Conservation (phyloP, 306 rosid species). For the Cotoneaster glaucophyllus region DNA sequence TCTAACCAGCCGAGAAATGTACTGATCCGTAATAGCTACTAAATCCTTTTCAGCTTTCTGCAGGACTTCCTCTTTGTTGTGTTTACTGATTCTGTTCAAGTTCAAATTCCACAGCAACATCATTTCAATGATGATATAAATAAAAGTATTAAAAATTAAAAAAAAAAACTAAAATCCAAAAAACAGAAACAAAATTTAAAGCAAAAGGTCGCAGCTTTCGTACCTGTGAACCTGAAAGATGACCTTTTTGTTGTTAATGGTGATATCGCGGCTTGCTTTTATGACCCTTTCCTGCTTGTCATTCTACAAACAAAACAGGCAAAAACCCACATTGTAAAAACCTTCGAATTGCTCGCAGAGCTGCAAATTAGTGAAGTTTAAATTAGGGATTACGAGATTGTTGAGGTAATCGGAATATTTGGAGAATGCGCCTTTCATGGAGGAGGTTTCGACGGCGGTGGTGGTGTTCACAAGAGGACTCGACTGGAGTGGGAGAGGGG, state of each 20-base stretch:
- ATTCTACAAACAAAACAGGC: conserved; percentile 34
- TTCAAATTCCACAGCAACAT: conserved; percentile 2
- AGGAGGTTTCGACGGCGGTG: conserved; percentile 19
- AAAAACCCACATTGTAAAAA: not conserved
- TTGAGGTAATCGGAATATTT: conserved; percentile 64
- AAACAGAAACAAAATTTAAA: not conserved
- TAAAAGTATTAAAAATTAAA: no score
- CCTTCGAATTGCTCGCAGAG: not conserved
- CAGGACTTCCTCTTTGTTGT: conserved; percentile 70
- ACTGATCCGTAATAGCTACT: conserved; percentile 53
- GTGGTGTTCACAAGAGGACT: no score
- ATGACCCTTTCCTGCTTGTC: conserved; percentile 88
- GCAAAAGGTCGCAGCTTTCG: not conserved
- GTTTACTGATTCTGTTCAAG: conserved; percentile 62
- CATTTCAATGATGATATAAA: not conserved
- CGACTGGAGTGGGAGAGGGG: no score
- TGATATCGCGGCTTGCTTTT: conserved; percentile 88
- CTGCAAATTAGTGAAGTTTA: not conserved
- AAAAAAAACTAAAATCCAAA: not conserved
- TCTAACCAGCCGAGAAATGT: conserved; percentile 50
- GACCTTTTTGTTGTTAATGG: conserved; percentile 92
- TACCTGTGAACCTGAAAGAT: conserved; percentile 97
- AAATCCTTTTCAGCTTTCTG: conserved; percentile 89
- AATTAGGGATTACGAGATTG: conserved; percentile 39
- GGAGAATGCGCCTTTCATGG: conserved; percentile 61